These are phyloP conservation scores for Monilinia vaccinii-corymbosi DNA, from an alignment of 2,329 filamentous ascomycete species.

Conservation along the genomic window DNA sequence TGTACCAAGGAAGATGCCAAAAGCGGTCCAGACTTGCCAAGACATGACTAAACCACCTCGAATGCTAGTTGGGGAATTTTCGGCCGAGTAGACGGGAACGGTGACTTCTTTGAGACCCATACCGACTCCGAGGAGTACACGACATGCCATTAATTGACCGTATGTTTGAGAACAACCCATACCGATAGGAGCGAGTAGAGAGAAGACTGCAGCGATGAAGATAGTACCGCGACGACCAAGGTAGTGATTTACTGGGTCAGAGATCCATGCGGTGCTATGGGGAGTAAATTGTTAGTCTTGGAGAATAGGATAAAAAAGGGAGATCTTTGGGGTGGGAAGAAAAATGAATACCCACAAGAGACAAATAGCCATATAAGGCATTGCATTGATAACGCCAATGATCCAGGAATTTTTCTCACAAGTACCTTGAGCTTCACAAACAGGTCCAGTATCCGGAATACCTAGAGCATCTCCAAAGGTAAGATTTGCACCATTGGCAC, in stretches of 20 bases:
- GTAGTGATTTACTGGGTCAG: constrained; percentile 50
- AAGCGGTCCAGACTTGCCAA: constrained; percentile 43
- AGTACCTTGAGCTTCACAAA: constrained; percentile 17
- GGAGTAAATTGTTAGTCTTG: neutral
- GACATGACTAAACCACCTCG: constrained; percentile 48
- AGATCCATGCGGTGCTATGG: constrained; percentile 43
- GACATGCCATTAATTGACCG: constrained; percentile 46
- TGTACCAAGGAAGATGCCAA: constrained; percentile 59
- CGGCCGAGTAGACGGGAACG: constrained; percentile 44
- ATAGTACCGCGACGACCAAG: constrained; percentile 55
- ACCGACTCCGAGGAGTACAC: constrained; percentile 49
- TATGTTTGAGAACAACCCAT: constrained; percentile 50
- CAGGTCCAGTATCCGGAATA: constrained; percentile 25
- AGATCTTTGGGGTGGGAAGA: no score
- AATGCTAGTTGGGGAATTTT: constrained; percentile 44
- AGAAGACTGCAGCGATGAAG: constrained; percentile 54
- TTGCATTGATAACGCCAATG: constrained; percentile 48
- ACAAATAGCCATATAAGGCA: constrained; percentile 36
- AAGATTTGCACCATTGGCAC: constrained; percentile 40
- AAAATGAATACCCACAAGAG: constrained; percentile 34
- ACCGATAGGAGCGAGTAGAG: constrained; percentile 51
- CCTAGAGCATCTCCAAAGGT: constrained; percentile 37
- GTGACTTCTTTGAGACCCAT: constrained; percentile 50
- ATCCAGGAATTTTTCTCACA: constrained; percentile 43
- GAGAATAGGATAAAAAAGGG: neutral